Percentiles rank a stretch among this genome's conserved stretches.
phyloP scores from a whole-genome alignment of 495 filamentous ascomycete genomes.

The Lichina pygmaea region DNA sequence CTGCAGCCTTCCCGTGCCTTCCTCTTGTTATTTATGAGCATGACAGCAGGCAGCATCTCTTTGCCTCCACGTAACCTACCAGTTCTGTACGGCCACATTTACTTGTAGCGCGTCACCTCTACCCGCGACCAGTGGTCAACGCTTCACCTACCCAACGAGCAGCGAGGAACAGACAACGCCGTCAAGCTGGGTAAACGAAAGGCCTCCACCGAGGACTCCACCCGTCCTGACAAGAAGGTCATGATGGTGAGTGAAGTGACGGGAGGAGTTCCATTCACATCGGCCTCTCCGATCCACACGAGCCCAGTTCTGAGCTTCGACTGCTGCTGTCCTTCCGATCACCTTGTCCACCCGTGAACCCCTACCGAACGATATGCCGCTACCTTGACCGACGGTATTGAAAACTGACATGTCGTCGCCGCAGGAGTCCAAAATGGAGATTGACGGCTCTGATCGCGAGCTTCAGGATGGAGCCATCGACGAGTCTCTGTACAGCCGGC shows the following conservation, averaged over 20 bases:
- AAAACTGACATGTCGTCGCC: neutral
- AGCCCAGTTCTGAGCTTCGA: neutral
- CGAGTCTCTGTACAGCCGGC: slow-evolving; percentile 89
- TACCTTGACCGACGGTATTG: neutral
- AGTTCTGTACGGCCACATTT: no score
- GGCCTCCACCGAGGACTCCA: slow-evolving; percentile 45
- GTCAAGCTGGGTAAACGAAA: slow-evolving; percentile 67
- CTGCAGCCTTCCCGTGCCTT: no score
- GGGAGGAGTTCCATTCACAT: neutral
- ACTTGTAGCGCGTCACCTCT: no score
- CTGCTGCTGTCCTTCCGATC: neutral
- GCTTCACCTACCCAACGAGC: no score
- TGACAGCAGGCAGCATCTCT: no score
- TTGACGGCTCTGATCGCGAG: slow-evolving; percentile 33
- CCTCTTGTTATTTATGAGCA: no score
- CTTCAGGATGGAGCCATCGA: slow-evolving; percentile 54
- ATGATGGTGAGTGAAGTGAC: slow-evolving; percentile 41
- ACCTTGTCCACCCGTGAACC: neutral
- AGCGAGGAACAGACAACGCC: neutral
- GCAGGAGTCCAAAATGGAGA: slow-evolving; percentile 51
- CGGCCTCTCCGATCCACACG: neutral
- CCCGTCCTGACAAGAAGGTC: slow-evolving; percentile 51
- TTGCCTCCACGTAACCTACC: no score
- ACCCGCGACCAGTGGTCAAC: no score
- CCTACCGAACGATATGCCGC: neutral